A percentile compares a stretch with the other conserved stretches of the same genome.
Conservation (phyloP, 768 basidiomycete species). For the Mycena polygramma region DNA sequence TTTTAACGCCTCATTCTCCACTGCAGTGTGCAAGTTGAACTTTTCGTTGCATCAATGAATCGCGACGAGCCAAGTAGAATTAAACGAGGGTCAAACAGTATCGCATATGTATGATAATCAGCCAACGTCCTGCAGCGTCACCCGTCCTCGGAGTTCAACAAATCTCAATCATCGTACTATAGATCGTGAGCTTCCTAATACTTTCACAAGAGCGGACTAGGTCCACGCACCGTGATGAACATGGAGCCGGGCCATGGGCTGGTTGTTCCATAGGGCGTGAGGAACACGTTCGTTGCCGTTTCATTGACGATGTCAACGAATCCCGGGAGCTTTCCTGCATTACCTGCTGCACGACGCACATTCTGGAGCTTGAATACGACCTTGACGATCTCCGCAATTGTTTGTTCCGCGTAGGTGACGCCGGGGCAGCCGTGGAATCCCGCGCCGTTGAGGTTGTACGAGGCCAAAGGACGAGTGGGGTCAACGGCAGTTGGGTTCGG, state of each 20-base stretch:
- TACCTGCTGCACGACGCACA: slow-evolving; percentile 60
- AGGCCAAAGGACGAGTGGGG: slow-evolving; percentile 21
- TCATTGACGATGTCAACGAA: slow-evolving; percentile 48
- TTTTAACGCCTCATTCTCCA: too few relatives aligned
- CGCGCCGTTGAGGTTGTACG: slow-evolving; percentile 46
- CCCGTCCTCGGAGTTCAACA: too few relatives aligned
- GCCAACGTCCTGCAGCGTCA: too few relatives aligned
- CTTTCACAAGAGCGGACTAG: too few relatives aligned
- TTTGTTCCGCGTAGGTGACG: slow-evolving; percentile 49
- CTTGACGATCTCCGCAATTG: slow-evolving; percentile 59
- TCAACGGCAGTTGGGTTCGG: slow-evolving; percentile 31
- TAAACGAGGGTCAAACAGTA: too few relatives aligned
- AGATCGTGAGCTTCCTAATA: neutral
- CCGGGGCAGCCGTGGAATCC: slow-evolving; percentile 60
- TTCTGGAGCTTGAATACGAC: slow-evolving; percentile 61
- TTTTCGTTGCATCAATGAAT: too few relatives aligned
- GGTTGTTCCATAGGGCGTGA: slow-evolving; percentile 50
- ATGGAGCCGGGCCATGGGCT: slow-evolving; percentile 55
- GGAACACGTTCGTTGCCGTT: slow-evolving; percentile 51
- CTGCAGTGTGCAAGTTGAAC: too few relatives aligned
- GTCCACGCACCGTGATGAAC: slow-evolving; percentile 46
- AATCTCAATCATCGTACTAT: neutral
- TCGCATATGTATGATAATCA: too few relatives aligned
- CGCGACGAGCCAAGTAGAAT: too few relatives aligned
- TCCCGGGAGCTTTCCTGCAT: slow-evolving; percentile 53